Evolutionary conservation across 192 early-diverging fungal genomes (phyloP).

Genomic region (Rhizophlyctis rosea): DNA sequence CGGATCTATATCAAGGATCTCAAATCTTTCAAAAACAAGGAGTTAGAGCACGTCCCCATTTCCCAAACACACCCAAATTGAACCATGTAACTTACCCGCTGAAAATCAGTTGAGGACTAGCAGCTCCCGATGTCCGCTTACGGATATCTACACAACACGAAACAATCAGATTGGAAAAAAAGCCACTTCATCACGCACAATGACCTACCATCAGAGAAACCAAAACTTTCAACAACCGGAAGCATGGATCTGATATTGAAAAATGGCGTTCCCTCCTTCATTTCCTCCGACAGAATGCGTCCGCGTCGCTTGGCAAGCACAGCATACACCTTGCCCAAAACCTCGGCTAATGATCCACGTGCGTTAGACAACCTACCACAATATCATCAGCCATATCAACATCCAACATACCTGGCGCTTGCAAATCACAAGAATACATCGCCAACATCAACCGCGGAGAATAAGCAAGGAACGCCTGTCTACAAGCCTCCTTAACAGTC

Average conservation of each 20-base stretch:
- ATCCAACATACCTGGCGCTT: conserved; percentile 69
- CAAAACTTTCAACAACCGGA: conserved; percentile 97
- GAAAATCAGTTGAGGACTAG: conserved; percentile 93
- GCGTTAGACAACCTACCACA: no score
- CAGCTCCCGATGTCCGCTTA: conserved; percentile 91
- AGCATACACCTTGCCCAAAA: conserved; percentile 93
- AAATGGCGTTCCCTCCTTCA: conserved; percentile 97
- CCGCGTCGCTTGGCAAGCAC: conserved; percentile 88
- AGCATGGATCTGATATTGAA: conserved; percentile 83
- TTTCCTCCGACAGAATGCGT: conserved; percentile 90
- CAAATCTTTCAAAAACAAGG: conserved; percentile 57
- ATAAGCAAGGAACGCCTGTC: conserved; percentile 84
- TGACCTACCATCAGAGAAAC: conserved; percentile 85
- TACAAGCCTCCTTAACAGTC: conserved; percentile 76
- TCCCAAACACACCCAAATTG: no score
- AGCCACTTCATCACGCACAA: background rate
- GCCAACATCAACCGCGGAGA: conserved; percentile 93
- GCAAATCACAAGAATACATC: conserved; percentile 96
- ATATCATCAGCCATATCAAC: background rate
- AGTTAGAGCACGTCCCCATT: background rate
- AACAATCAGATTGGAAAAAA: background rate
- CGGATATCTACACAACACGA: conserved; percentile 72
- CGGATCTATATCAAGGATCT: conserved; percentile 88
- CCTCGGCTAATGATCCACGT: conserved; percentile 78
- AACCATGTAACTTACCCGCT: conserved; percentile 71